These are phyloP conservation scores for Penicillium sp. DNA, from an alignment of 2,329 filamentous ascomycete species.

Conservation along the genomic window DNA sequence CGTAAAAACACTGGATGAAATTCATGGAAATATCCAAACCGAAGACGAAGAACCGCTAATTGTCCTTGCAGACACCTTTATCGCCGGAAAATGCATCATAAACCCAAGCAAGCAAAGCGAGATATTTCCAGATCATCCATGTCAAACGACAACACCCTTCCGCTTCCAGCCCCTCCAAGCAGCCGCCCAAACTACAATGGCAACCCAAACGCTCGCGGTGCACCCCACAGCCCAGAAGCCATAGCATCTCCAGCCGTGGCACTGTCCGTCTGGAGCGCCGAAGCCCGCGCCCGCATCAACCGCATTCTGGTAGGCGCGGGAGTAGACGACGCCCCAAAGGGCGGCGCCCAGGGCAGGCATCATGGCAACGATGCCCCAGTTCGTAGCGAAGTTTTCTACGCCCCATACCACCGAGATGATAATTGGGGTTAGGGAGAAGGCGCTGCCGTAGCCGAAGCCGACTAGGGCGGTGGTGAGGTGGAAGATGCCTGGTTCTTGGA, in stretches of 20 bases:
- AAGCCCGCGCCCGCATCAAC: slow-evolving; percentile 39
- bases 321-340: slow-evolving; percentile 90
- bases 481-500: slow-evolving; percentile 76
- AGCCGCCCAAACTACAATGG: slow-evolving; percentile 69
- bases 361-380: slow-evolving; percentile 94
- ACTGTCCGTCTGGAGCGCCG: slow-evolving; percentile 58
- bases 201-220: slow-evolving; percentile 73
- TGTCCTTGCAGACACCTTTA: neutral
- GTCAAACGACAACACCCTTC: slow-evolving; percentile 69
- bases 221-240: slow-evolving; percentile 82
- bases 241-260: slow-evolving; percentile 82
- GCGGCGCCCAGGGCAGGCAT: slow-evolving; percentile 85
- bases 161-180: slow-evolving; percentile 86
- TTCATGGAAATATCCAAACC: too few relatives aligned
- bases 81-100: neutral
- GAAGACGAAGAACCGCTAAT: too few relatives aligned
- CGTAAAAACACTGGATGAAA: too few relatives aligned
- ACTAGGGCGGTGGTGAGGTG: slow-evolving; percentile 82
- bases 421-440: slow-evolving; percentile 86
- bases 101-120: neutral
- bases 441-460: slow-evolving; percentile 88
- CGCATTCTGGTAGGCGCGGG: slow-evolving; percentile 46
- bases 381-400: slow-evolving; percentile 97
- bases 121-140: too few relatives aligned
- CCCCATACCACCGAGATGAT: slow-evolving; percentile 98